These are phyloP conservation scores for Dendrocalamus sinicus DNA, from an alignment of 176 grass and related monocot species.

Conservation along the genomic window DNA sequence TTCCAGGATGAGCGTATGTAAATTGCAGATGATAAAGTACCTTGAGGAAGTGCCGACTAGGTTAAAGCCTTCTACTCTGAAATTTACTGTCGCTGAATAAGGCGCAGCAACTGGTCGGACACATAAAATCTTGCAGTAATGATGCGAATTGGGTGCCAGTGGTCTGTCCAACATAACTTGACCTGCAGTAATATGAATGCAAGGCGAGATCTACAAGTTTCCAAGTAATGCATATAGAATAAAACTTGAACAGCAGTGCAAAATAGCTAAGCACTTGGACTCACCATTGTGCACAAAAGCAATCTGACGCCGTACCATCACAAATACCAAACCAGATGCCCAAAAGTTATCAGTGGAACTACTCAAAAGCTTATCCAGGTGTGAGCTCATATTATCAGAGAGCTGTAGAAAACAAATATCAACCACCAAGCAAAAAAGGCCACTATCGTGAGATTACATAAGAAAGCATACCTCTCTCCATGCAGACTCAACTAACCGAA, in stretches of 20 bases:
- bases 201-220: slow-evolving; percentile 19
- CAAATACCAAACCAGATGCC: slow-evolving; percentile 83
- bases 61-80: slow-evolving; percentile 79
- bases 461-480: slow-evolving; percentile 71
- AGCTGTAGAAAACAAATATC: slow-evolving; percentile 59
- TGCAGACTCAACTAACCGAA: slow-evolving; percentile 80
- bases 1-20: slow-evolving; percentile 18
- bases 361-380: slow-evolving; percentile 74
- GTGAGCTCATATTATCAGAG: slow-evolving; percentile 66
- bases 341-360: slow-evolving; percentile 77
- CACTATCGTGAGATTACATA: slow-evolving; percentile 25
- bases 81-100: slow-evolving; percentile 61
- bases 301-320: slow-evolving; percentile 71
- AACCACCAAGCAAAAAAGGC: slow-evolving; percentile 32
- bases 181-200: slow-evolving; percentile 63
- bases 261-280: slow-evolving; percentile 16
- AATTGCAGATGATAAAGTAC: slow-evolving; percentile 51
- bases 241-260: slow-evolving; percentile 18
- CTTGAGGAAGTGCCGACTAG: slow-evolving; percentile 66
- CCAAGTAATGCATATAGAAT: slow-evolving; percentile 16
- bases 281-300: slow-evolving; percentile 88
- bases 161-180: slow-evolving; percentile 77
- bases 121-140: slow-evolving; percentile 74
- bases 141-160: slow-evolving; percentile 55
- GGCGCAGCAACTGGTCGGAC: slow-evolving; percentile 83